Conservation (phyloP, 176 grass and related monocot species). For the Carex myosuroides region DNA sequence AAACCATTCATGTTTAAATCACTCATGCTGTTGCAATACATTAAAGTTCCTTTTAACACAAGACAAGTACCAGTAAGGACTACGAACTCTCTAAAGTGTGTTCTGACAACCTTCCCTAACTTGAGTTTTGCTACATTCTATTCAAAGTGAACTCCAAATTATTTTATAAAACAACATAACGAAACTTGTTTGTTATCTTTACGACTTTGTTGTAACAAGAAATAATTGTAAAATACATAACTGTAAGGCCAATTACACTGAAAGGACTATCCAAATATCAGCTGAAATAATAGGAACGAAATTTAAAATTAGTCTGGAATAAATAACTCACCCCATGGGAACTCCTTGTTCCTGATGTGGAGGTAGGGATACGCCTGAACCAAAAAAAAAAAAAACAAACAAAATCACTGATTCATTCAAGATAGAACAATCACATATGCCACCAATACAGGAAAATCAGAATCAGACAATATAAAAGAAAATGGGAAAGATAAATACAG, state of each 20-base stretch:
- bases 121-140: background rate
- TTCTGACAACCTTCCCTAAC: background rate
- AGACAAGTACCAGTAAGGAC: background rate
- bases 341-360: conserved; percentile 91
- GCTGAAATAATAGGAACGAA: background rate
- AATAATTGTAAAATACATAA: background rate
- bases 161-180: background rate
- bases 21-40: background rate
- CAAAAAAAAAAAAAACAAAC: background rate
- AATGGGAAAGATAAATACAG: conserved; percentile 27
- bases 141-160: background rate
- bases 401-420: background rate
- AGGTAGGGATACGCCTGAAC: conserved; percentile 59
- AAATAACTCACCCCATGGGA: conserved; percentile 60
- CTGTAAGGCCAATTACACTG: background rate
- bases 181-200: background rate
- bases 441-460: conserved; percentile 1
- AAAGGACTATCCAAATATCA: background rate
- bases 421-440: background rate
- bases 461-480: background rate
- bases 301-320: background rate
- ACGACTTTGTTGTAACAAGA: background rate
- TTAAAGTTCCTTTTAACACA: background rate
- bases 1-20: background rate
- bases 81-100: background rate